phyloP scores from a whole-genome alignment of 441 rosid genomes.

The Syzygium syzygioides region DNA sequence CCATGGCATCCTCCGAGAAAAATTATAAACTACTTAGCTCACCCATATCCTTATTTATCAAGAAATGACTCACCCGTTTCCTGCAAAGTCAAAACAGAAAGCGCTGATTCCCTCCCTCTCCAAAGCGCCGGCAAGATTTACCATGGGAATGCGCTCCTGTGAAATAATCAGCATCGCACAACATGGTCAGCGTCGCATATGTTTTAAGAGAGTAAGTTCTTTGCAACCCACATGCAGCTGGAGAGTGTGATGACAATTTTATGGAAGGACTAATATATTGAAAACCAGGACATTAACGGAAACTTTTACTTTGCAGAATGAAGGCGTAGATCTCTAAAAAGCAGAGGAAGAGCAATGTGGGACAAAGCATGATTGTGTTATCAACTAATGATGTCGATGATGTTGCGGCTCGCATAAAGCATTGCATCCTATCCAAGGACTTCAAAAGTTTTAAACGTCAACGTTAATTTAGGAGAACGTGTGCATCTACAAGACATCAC shows the following conservation, averaged over 20 bases:
- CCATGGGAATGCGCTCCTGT: slow-evolving; percentile 75
- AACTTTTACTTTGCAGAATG: background rate
- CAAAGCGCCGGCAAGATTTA: slow-evolving; percentile 44
- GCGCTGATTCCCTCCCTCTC: slow-evolving; percentile 48
- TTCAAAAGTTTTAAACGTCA: background rate
- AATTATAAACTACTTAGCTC: background rate
- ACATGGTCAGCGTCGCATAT: background rate
- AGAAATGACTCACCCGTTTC: slow-evolving; percentile 54
- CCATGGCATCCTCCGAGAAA: background rate
- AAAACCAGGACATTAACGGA: background rate
- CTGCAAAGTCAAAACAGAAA: slow-evolving; percentile 81
- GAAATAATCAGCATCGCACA: background rate
- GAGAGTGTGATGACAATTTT: background rate
- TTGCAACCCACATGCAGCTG: background rate
- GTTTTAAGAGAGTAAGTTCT: background rate
- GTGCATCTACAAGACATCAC: background rate
- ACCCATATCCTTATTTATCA: background rate
- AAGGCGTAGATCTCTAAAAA: background rate
- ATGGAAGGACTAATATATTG: background rate
- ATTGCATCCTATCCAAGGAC: background rate
- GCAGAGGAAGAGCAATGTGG: background rate
- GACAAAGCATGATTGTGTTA: background rate
- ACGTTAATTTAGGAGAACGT: background rate
- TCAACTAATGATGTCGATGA: background rate
- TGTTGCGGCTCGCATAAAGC: background rate